Conservation (phyloP, 768 basidiomycete genomes). For the Mycena alexandri region DNA sequence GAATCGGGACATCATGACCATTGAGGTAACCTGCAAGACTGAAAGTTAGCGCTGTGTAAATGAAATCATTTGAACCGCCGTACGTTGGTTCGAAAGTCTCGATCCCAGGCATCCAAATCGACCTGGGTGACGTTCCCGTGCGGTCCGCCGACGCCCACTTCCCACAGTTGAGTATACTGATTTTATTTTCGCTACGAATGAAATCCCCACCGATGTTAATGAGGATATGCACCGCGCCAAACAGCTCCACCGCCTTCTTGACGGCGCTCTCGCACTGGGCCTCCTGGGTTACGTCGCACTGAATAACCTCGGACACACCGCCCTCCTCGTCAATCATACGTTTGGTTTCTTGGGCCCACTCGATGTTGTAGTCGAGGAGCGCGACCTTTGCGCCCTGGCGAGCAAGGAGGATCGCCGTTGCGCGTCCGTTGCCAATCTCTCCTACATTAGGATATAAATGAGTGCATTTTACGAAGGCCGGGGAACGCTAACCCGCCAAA, state of each 20-base stretch:
- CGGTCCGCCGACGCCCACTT: constrained; percentile 56
- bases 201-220: constrained; percentile 47
- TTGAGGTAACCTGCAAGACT: constrained; percentile 49
- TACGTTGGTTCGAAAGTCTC: constrained; percentile 43
- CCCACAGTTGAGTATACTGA: not conserved
- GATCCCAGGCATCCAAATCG: constrained; percentile 51
- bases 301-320: constrained; percentile 48
- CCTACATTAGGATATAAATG: constrained; percentile 2
- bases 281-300: constrained; percentile 53
- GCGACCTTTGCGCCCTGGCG: constrained; percentile 55
- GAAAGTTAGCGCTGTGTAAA: too few relatives aligned
- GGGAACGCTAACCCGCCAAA: constrained; percentile 40
- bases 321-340: constrained; percentile 56
- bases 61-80: not conserved
- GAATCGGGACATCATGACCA: constrained; percentile 59
- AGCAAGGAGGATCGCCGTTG: constrained; percentile 56
- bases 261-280: constrained; percentile 53
- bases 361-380: constrained; percentile 52
- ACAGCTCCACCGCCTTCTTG: constrained; percentile 48
- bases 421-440: constrained; percentile 57
- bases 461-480: not conserved
- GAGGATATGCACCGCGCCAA: constrained; percentile 57
- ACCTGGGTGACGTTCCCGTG: constrained; percentile 50
- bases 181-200: too few relatives aligned
- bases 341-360: constrained; percentile 53